Evolutionary conservation across 192 early-diverging fungal species (phyloP).

Genomic region (Spizellomyces punctatus): DNA sequence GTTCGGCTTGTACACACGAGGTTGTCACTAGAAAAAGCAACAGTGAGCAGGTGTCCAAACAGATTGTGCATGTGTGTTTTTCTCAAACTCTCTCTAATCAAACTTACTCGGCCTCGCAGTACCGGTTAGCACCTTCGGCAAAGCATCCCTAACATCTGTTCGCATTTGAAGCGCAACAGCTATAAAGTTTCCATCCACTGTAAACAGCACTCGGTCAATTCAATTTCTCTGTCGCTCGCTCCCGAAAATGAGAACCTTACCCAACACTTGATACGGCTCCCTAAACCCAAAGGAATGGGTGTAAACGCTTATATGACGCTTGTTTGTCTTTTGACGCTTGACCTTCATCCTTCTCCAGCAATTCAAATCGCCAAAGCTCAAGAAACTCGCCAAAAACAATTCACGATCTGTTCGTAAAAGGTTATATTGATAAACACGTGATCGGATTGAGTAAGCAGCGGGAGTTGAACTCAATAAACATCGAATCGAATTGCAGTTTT

Average conservation of each 20-base stretch:
- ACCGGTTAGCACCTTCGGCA: conserved; percentile 70
- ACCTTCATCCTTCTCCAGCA: conserved; percentile 65
- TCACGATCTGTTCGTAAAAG: too few species aligned
- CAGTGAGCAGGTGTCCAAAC: conserved; percentile 3
- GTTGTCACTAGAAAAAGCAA: conserved; percentile 63
- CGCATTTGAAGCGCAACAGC: conserved; percentile 64
- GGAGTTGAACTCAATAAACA: too few species aligned
- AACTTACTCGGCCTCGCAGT: conserved; percentile 66
- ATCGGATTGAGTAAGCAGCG: too few species aligned
- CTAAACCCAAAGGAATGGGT: conserved; percentile 79
- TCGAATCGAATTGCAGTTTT: too few species aligned
- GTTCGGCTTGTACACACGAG: conserved; percentile 72
- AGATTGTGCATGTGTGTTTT: not conserved
- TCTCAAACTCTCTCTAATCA: not conserved
- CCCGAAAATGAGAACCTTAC: conserved; percentile 43
- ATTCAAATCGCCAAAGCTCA: too few species aligned
- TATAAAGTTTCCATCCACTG: conserved; percentile 85
- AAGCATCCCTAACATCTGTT: conserved; percentile 60
- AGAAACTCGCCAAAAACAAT: too few species aligned
- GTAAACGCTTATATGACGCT: conserved; percentile 82
- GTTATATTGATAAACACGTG: too few species aligned
- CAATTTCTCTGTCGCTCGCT: not conserved
- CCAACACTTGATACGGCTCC: conserved; percentile 87
- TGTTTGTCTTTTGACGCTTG: conserved; percentile 81
- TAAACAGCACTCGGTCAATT: conserved; percentile 5